Conservation (phyloP, 2,329 filamentous ascomycete species). For the Cladosporium sp. region DNA sequence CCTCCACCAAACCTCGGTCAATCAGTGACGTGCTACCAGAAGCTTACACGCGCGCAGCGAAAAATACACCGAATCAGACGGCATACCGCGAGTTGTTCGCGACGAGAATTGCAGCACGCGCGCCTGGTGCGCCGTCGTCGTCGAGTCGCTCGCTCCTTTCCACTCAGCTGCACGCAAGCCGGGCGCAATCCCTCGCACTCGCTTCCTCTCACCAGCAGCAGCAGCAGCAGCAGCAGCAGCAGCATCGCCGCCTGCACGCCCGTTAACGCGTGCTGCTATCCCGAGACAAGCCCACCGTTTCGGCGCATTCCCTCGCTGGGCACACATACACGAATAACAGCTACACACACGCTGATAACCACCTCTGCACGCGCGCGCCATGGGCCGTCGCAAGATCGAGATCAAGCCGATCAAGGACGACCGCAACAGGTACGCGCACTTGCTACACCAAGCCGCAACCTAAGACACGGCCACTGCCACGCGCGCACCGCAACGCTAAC, state of each 20-base stretch:
- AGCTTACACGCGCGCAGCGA: not conserved
- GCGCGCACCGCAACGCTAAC: slow-evolving; percentile 8
- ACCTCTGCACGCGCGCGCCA: slow-evolving; percentile 42
- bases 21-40: not conserved
- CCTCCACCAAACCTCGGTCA: not conserved
- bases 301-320: not conserved
- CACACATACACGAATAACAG: not conserved
- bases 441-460: not conserved
- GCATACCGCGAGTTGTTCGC: not conserved
- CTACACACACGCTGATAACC: not conserved
- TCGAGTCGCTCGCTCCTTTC: not conserved
- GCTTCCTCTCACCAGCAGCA: not conserved
- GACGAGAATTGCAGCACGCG: not conserved
- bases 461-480: not conserved
- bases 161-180: not conserved
- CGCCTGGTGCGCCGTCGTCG: not conserved
- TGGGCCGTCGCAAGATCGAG: slow-evolving; percentile 99
- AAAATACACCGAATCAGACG: not conserved
- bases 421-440: slow-evolving; percentile 15
- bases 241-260: not conserved
- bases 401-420: slow-evolving; percentile 89
- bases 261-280: not conserved
- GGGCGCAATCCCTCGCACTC: not conserved
- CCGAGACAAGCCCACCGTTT: slow-evolving; percentile 9
- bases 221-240: not conserved